phyloP scores from a whole-genome alignment of 768 basidiomycete species.

The Boletus rex-veris region DNA sequence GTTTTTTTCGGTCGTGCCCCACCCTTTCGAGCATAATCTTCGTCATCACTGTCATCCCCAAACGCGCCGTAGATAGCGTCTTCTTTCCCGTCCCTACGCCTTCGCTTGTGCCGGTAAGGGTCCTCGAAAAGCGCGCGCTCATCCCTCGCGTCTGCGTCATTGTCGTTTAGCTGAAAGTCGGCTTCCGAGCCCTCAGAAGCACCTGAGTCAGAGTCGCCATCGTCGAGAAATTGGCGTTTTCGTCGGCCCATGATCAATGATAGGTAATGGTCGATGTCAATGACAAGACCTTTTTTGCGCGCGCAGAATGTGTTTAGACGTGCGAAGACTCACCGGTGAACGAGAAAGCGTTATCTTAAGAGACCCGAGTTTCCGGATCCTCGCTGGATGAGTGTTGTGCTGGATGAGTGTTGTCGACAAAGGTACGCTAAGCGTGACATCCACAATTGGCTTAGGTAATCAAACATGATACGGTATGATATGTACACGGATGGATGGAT shows the following conservation, averaged over 20 bases:
- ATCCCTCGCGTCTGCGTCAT: constrained; percentile 60
- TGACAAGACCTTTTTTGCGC: background rate
- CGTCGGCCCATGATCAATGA: constrained; percentile 59
- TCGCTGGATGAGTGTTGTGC: background rate
- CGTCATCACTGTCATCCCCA: constrained; percentile 68
- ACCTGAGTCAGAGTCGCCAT: constrained; percentile 70
- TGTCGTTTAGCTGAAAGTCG: constrained; percentile 44
- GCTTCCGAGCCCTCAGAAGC: constrained; percentile 59
- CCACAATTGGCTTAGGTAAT: constrained; percentile 14
- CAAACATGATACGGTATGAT: constrained; percentile 18
- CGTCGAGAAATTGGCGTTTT: constrained; percentile 73
- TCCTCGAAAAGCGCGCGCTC: constrained; percentile 76
- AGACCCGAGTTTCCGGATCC: background rate
- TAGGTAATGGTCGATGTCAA: constrained; percentile 1
- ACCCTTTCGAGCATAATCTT: constrained; percentile 33
- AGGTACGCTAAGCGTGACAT: background rate
- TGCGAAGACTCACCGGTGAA: constrained; percentile 12
- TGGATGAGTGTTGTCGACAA: too few species aligned
- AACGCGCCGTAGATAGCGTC: constrained; percentile 77
- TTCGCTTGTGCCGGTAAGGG: constrained; percentile 70
- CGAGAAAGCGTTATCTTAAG: background rate
- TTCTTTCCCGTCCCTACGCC: constrained; percentile 63
- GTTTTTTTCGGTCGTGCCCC: constrained; percentile 38
- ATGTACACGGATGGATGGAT: constrained; percentile 23
- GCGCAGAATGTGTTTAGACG: background rate